These are phyloP conservation scores for Bipolaris victoriae DNA, from an alignment of 2,329 filamentous ascomycete genomes.

Conservation along the genomic window DNA sequence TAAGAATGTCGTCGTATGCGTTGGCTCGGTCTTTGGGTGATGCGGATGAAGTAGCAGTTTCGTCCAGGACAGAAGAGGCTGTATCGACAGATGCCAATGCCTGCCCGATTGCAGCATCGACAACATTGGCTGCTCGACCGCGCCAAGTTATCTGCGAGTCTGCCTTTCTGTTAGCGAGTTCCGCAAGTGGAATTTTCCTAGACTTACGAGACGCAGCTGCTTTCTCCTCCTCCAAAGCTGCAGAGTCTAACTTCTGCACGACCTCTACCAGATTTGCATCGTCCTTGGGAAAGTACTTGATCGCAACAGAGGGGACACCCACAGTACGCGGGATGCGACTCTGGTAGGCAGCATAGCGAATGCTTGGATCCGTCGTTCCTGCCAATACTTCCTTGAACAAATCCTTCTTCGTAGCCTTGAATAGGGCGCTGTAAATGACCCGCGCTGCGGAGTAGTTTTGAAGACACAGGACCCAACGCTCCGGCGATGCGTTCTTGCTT, in stretches of 20 bases:
- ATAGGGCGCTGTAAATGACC: conserved; percentile 81
- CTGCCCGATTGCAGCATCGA: conserved; percentile 89
- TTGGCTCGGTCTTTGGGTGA: conserved; percentile 73
- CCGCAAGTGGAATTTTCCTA: not conserved
- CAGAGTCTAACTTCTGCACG: conserved; percentile 71
- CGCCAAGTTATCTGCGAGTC: conserved; percentile 79
- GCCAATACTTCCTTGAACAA: conserved; percentile 84
- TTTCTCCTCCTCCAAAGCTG: conserved; percentile 56
- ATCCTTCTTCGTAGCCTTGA: conserved; percentile 71
- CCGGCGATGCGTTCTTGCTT: conserved; percentile 44
- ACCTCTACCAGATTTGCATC: conserved; percentile 67
- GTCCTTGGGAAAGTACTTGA: conserved; percentile 74
- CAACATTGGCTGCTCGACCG: conserved; percentile 81
- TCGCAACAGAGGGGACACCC: conserved; percentile 78
- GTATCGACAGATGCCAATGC: conserved; percentile 73
- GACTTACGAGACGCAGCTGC: conserved; percentile 58
- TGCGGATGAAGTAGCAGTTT: conserved; percentile 50
- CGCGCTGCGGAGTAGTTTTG: conserved; percentile 76
- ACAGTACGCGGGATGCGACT: conserved; percentile 84
- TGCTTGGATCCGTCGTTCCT: conserved; percentile 87
- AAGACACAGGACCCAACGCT: conserved; percentile 79
- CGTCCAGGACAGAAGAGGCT: conserved; percentile 59
- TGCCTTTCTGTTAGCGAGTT: conserved; percentile 27
- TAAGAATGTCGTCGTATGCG: conserved; percentile 89
- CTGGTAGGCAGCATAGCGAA: conserved; percentile 94